phyloP scores from a whole-genome alignment of 2,329 filamentous ascomycete genomes.

The Ophiocordyceps australis region DNA sequence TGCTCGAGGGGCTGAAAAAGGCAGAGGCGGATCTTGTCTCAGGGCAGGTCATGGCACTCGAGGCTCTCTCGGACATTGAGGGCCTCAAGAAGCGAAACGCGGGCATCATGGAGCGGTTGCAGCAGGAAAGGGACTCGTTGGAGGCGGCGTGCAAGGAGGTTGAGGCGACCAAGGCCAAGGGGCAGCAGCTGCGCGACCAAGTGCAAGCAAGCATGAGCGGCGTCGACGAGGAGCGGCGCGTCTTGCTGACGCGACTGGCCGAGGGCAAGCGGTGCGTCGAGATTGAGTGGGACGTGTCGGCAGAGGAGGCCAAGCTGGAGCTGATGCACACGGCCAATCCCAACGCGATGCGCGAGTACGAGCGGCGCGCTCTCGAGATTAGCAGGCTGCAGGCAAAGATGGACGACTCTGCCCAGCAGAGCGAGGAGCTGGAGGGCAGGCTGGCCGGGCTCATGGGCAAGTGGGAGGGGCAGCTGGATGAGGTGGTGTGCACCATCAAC shows the following conservation, averaged over 20 bases:
- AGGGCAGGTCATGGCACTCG: slow-evolving; percentile 51
- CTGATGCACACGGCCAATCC: slow-evolving; percentile 65
- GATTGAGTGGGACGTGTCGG: slow-evolving; percentile 55
- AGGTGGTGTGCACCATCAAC: slow-evolving; percentile 63
- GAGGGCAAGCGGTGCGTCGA: slow-evolving; percentile 37
- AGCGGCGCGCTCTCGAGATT: slow-evolving; percentile 54
- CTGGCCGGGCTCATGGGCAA: slow-evolving; percentile 48
- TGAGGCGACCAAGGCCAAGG: slow-evolving; percentile 16
- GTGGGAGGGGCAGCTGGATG: slow-evolving; percentile 77
- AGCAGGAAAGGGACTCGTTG: slow-evolving; percentile 20
- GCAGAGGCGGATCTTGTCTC: slow-evolving; percentile 49
- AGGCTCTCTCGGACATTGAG: slow-evolving; percentile 66
- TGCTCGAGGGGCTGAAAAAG: slow-evolving; percentile 42
- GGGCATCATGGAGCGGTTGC: slow-evolving; percentile 34
- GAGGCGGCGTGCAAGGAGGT: slow-evolving; percentile 17
- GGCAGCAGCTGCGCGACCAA: slow-evolving; percentile 10
- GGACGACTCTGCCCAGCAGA: slow-evolving; percentile 30
- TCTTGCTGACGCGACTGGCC: slow-evolving; percentile 23
- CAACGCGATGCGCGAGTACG: slow-evolving; percentile 58
- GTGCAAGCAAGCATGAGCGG: slow-evolving; percentile 21
- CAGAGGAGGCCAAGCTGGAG: slow-evolving; percentile 58
- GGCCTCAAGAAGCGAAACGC: slow-evolving; percentile 48
- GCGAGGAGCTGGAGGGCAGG: slow-evolving; percentile 33
- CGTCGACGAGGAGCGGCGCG: slow-evolving; percentile 17
- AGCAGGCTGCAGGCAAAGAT: slow-evolving; percentile 39